Conservation (phyloP, 371 early-diverging fungal genomes). For the Coemansia linderi region DNA sequence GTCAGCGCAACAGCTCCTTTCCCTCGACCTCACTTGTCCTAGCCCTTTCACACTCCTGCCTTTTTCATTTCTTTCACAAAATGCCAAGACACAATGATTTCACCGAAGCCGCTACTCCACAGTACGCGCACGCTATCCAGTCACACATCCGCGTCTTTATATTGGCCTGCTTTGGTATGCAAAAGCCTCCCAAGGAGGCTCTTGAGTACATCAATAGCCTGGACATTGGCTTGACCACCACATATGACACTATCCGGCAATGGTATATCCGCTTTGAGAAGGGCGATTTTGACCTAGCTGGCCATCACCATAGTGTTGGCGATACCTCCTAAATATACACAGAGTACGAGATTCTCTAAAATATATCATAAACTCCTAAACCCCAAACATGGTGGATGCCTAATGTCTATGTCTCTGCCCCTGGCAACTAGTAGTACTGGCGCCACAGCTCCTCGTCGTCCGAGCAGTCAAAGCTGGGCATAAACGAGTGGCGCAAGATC, state of each 20-base stretch:
- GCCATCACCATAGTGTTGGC: background rate
- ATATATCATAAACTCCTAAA: too few relatives aligned
- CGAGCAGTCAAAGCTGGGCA: slow-evolving; percentile 24
- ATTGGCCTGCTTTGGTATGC: slow-evolving; percentile 1
- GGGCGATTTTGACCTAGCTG: background rate
- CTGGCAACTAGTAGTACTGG: slow-evolving; percentile 29
- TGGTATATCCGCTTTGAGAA: background rate
- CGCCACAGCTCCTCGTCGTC: slow-evolving; percentile 36
- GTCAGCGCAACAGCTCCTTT: too few relatives aligned
- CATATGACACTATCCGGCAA: background rate
- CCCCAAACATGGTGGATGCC: background rate
- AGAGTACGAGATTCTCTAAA: background rate
- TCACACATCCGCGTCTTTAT: background rate
- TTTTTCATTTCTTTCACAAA: background rate
- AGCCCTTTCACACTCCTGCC: too few relatives aligned
- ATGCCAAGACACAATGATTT: background rate
- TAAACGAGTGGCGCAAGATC: slow-evolving; percentile 28
- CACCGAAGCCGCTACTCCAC: background rate
- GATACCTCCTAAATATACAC: background rate
- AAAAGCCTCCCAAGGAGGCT: background rate
- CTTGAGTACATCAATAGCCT: background rate
- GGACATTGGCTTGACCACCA: background rate
- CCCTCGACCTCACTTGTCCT: too few relatives aligned
- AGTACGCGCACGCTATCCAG: background rate
- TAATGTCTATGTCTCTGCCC: background rate